phyloP scores from a whole-genome alignment of 2,329 filamentous ascomycete species.

The Colletotrichum chrysophilum region DNA sequence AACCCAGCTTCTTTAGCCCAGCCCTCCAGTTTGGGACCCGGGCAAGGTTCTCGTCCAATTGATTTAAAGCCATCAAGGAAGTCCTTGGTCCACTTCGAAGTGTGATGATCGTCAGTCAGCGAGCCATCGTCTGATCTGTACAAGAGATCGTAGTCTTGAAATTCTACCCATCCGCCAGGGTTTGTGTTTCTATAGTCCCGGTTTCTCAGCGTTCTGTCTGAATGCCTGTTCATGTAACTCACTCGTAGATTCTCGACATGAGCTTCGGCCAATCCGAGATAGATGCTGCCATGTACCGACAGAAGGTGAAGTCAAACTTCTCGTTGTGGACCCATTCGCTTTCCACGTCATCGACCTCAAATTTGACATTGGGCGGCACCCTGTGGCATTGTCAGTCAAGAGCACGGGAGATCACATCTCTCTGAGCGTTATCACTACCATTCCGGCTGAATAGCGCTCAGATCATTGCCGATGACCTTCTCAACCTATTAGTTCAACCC shows the following conservation, averaged over 20 bases:
- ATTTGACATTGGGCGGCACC: constrained; percentile 38
- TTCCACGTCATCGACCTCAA: constrained; percentile 41
- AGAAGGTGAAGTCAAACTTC: constrained; percentile 40
- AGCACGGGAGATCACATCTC: background rate
- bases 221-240: background rate
- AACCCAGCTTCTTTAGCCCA: constrained; percentile 45
- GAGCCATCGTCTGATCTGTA: constrained; percentile 26
- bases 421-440: constrained; percentile 19
- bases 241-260: constrained; percentile 27
- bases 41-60: constrained; percentile 9
- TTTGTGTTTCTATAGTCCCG: constrained; percentile 29
- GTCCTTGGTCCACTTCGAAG: constrained; percentile 19
- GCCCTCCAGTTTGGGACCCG: constrained; percentile 22
- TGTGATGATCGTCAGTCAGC: constrained; percentile 10
- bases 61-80: constrained; percentile 32
- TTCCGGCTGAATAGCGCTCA: constrained; percentile 34
- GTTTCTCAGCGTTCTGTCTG: background rate
- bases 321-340: constrained; percentile 26
- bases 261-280: constrained; percentile 35
- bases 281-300: constrained; percentile 34
- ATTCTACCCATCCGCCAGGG: constrained; percentile 37
- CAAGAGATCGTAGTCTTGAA: constrained; percentile 25
- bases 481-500: constrained; percentile 28
- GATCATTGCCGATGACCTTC: constrained; percentile 33
- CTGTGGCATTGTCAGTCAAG: background rate